Conservation (phyloP, 1,284 basidiomycete genomes). For the Naganishia liquefaciens region DNA sequence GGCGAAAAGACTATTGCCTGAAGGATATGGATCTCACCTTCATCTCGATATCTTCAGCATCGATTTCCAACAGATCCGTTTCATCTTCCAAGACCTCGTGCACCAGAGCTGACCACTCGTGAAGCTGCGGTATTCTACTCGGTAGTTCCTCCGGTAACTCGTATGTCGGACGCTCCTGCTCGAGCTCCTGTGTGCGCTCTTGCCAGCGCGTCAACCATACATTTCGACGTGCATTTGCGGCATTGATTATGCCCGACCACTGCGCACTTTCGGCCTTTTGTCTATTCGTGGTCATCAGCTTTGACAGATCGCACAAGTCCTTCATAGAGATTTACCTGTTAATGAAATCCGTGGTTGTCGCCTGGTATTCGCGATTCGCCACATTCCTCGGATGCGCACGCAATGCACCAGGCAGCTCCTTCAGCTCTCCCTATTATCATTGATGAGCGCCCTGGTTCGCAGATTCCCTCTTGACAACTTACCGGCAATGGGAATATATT, state of each 20-base stretch:
- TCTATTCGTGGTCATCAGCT: conserved; percentile 34
- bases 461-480: conserved; percentile 21
- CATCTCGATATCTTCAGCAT: conserved; percentile 44
- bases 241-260: conserved; percentile 44
- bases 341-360: conserved; percentile 43
- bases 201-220: conserved; percentile 38
- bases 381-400: conserved; percentile 52
- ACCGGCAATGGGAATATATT: conserved; percentile 45
- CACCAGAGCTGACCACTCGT: conserved; percentile 27
- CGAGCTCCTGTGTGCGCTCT: conserved; percentile 41
- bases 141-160: conserved; percentile 43
- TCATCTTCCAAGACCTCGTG: conserved; percentile 35
- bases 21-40: conserved; percentile 40
- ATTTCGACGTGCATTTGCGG: conserved; percentile 41
- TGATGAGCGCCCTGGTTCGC: not conserved
- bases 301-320: not conserved
- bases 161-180: conserved; percentile 39
- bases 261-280: conserved; percentile 49
- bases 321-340: conserved; percentile 37
- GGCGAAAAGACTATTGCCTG: not conserved
- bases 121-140: conserved; percentile 25
- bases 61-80: conserved; percentile 26
- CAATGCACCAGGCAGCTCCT: conserved; percentile 33
- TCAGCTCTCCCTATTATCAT: conserved; percentile 15
- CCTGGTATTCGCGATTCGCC: conserved; percentile 45